Evolutionary conservation across 1,284 basidiomycete genomes (phyloP).

Genomic region (Pholiota adiposa): DNA sequence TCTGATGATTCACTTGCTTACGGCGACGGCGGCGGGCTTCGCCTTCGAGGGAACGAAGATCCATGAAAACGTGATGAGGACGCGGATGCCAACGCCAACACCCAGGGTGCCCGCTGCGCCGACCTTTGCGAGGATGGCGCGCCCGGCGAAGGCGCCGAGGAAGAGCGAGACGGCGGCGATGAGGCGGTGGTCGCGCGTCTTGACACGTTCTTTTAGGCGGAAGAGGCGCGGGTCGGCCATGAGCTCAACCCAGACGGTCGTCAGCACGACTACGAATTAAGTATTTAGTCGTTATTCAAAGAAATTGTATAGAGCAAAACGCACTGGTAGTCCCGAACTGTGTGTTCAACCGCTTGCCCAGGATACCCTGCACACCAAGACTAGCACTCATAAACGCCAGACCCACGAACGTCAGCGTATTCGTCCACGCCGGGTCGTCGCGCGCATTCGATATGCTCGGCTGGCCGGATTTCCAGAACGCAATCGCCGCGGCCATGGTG

Average conservation of each 20-base stretch:
- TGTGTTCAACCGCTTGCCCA: constrained; percentile 79
- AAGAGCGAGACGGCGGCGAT: constrained; percentile 72
- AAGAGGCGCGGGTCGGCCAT: constrained; percentile 80
- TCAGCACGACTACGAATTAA: constrained; percentile 33
- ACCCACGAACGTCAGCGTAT: constrained; percentile 65
- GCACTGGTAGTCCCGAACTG: constrained; percentile 79
- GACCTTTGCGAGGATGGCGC: constrained; percentile 65
- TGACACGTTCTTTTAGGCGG: constrained; percentile 51
- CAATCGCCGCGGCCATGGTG: constrained; percentile 72
- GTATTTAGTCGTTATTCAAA: neutral
- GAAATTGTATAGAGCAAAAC: constrained; percentile 33
- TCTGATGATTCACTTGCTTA: neutral
- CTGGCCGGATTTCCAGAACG: constrained; percentile 68
- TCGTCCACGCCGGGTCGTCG: constrained; percentile 72
- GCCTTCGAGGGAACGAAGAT: constrained; percentile 58
- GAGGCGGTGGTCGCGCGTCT: constrained; percentile 74
- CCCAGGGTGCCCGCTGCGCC: constrained; percentile 72
- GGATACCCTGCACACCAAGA: constrained; percentile 82
- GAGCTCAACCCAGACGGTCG: constrained; percentile 84
- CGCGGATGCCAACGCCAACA: constrained; percentile 67
- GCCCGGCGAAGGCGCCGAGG: constrained; percentile 75
- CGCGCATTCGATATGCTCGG: constrained; percentile 54
- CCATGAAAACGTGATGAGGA: constrained; percentile 72
- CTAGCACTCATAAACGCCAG: constrained; percentile 80
- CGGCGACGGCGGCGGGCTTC: neutral